Evolutionary conservation across 2,329 filamentous ascomycete species (phyloP).

Genomic region (Arthroderma sp.): DNA sequence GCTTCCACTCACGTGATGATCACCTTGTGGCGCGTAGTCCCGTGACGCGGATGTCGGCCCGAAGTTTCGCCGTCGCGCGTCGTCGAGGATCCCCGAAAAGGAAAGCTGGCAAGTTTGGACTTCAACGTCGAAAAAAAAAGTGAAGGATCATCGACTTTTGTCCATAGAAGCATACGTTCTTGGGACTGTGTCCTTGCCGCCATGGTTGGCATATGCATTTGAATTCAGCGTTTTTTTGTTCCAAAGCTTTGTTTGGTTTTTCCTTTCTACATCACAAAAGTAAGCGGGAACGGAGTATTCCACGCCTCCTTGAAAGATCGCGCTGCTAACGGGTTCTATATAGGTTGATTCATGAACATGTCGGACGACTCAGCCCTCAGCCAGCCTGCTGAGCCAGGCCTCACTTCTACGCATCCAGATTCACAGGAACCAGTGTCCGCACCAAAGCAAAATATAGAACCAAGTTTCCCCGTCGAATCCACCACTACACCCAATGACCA

Average conservation of each 20-base stretch:
- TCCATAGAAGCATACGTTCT: not conserved
- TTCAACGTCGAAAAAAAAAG: not conserved
- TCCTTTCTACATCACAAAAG: not conserved
- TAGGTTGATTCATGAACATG: not conserved
- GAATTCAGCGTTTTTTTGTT: slow-evolving; percentile 3
- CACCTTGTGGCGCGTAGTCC: not conserved
- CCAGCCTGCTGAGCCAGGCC: not conserved
- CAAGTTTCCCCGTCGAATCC: not conserved
- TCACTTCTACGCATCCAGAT: not conserved
- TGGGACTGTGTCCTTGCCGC: not conserved
- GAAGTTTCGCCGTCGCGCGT: not conserved
- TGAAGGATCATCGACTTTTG: not conserved
- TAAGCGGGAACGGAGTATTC: not conserved
- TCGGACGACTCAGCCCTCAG: not conserved
- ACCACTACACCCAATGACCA: not conserved
- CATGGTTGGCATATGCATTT: slow-evolving; percentile 4
- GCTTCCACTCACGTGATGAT: not conserved
- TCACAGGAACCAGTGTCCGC: not conserved
- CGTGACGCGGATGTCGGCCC: slow-evolving; percentile 1
- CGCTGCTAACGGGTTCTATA: not conserved
- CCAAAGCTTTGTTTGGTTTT: not conserved
- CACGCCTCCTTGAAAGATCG: not conserved
- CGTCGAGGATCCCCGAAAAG: not conserved
- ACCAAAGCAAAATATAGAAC: not conserved
- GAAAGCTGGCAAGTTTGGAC: slow-evolving; percentile 1